Percentiles rank a stretch among this genome's conserved stretches.
Conservation (phyloP, 371 early-diverging fungal genomes). For the Quaeritorhiza haematococci region DNA sequence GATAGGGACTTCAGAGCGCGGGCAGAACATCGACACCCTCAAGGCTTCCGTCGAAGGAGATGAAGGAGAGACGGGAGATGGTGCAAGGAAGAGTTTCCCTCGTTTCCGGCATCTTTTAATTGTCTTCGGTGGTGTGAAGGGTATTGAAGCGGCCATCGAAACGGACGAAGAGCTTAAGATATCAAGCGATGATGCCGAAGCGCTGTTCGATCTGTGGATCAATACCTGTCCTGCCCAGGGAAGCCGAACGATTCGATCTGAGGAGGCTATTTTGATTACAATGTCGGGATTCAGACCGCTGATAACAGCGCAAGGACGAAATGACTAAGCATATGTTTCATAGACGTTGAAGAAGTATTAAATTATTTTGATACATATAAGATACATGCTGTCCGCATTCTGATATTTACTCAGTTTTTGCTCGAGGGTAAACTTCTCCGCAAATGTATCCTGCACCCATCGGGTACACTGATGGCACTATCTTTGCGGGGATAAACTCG, state of each 20-base stretch:
- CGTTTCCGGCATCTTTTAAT: slow-evolving; percentile 53
- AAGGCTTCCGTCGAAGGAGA: slow-evolving; percentile 9
- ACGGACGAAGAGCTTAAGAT: slow-evolving; percentile 61
- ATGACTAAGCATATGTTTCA: slow-evolving; percentile 4
- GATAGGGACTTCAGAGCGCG: slow-evolving; percentile 65
- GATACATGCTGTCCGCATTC: too few relatives aligned
- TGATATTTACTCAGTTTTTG: too few relatives aligned
- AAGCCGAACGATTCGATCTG: slow-evolving; percentile 60
- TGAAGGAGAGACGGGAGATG: slow-evolving; percentile 22
- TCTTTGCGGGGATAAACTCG: too few relatives aligned
- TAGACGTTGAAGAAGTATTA: too few relatives aligned
- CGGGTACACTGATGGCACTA: too few relatives aligned
- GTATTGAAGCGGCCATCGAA: slow-evolving; percentile 66
- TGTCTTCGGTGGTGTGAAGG: slow-evolving; percentile 66
- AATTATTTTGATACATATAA: too few relatives aligned
- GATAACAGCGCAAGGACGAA: slow-evolving; percentile 3
- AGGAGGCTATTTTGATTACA: slow-evolving; percentile 42
- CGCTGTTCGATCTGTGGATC: slow-evolving; percentile 62
- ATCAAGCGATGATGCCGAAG: slow-evolving; percentile 55
- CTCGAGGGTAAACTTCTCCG: too few relatives aligned
- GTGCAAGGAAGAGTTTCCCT: slow-evolving; percentile 16
- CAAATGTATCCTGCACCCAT: too few relatives aligned
- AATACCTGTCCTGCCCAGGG: slow-evolving; percentile 61
- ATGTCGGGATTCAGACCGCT: slow-evolving; percentile 11
- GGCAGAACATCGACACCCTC: too few relatives aligned